Evolutionary conservation across 495 filamentous ascomycete genomes (phyloP).

Genomic region (Annulohypoxylon stygium): DNA sequence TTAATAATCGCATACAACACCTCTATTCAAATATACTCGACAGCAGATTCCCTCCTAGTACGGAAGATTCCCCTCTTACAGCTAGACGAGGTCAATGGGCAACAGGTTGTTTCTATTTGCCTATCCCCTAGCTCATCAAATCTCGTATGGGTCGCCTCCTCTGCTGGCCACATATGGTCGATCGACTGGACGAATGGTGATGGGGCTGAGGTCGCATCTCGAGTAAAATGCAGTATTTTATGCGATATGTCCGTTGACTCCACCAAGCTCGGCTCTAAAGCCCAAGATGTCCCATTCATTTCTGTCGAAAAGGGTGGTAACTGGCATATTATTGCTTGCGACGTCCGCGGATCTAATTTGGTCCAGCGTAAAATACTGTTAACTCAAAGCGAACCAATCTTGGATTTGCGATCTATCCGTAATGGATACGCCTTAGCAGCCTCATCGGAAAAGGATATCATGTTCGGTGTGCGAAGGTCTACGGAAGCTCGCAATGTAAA

Average conservation of each 20-base stretch:
- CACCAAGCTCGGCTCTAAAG: slow-evolving; percentile 52
- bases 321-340: slow-evolving; percentile 61
- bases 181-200: slow-evolving; percentile 82
- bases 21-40: slow-evolving; percentile 84
- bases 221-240: slow-evolving; percentile 41
- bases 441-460: slow-evolving; percentile 39
- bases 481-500: slow-evolving; percentile 42
- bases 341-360: slow-evolving; percentile 44
- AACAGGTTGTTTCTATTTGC: slow-evolving; percentile 66
- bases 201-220: slow-evolving; percentile 56
- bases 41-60: slow-evolving; percentile 80
- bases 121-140: slow-evolving; percentile 71
- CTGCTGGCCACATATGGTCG: slow-evolving; percentile 71
- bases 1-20: slow-evolving; percentile 72
- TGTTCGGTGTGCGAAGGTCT: slow-evolving; percentile 44
- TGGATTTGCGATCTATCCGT: slow-evolving; percentile 50
- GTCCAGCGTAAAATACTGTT: slow-evolving; percentile 49
- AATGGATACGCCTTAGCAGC: slow-evolving; percentile 42
- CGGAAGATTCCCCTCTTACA: slow-evolving; percentile 64
- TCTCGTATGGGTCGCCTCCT: slow-evolving; percentile 77
- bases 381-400: slow-evolving; percentile 49
- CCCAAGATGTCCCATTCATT: slow-evolving; percentile 61
- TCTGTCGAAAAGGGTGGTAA: slow-evolving; percentile 49
- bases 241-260: slow-evolving; percentile 59
- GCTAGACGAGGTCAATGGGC: slow-evolving; percentile 34